Evolutionary conservation across 805 yeast species (phyloP).

Genomic region (Kodamaea restingae): DNA sequence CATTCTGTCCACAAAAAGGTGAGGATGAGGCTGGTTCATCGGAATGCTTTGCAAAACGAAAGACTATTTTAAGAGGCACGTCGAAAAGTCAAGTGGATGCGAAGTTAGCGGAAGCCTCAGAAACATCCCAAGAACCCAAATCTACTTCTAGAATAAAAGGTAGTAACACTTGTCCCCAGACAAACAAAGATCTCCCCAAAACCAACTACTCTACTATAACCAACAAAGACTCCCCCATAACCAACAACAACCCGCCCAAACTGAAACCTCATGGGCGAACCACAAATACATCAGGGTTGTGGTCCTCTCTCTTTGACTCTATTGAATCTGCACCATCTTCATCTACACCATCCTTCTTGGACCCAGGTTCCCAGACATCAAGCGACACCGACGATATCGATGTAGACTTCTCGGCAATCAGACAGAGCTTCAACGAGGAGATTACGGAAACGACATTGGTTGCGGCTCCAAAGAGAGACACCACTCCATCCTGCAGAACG

Average conservation of each 20-base stretch:
- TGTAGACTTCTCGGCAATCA: background rate
- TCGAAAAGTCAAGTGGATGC: too few relatives aligned
- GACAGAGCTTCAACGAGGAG: background rate
- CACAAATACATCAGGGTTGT: background rate
- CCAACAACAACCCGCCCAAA: background rate
- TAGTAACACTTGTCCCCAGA: too few relatives aligned
- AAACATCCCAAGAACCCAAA: too few relatives aligned
- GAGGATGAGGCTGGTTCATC: too few relatives aligned
- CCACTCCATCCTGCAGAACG: conserved; percentile 3
- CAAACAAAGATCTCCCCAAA: background rate
- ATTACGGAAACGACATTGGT: background rate
- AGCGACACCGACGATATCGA: background rate
- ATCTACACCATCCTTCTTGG: background rate
- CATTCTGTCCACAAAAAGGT: too few relatives aligned
- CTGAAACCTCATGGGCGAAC: too few relatives aligned
- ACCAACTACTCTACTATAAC: background rate
- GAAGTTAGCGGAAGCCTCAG: too few relatives aligned
- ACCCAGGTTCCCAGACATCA: background rate
- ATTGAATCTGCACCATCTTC: too few relatives aligned
- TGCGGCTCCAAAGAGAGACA: background rate
- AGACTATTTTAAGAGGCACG: too few relatives aligned
- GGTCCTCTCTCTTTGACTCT: conserved; percentile 1
- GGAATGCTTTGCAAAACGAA: too few relatives aligned
- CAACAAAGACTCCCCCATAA: background rate
- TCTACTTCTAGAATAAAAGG: too few relatives aligned